A percentile compares a stretch with the other conserved stretches of the same genome.
Conservation (phyloP, 257 asterid genomes). For the Przewalskia tangutica region DNA sequence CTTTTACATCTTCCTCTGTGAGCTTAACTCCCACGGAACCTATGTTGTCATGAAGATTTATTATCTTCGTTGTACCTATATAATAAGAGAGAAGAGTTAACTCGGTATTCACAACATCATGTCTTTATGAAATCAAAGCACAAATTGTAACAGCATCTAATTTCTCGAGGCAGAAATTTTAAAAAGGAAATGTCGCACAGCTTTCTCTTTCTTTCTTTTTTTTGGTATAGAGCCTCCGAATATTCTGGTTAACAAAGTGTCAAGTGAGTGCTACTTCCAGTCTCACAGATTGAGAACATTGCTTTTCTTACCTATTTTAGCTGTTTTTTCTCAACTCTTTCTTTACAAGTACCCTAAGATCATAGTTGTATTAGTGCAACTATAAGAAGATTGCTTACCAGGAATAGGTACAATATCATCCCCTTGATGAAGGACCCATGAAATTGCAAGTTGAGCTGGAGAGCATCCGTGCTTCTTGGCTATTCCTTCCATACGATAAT, state of each 20-base stretch:
- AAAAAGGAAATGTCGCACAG: not conserved
- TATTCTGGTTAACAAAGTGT: not conserved
- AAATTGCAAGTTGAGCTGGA: constrained; percentile 55
- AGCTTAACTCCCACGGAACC: constrained; percentile 46
- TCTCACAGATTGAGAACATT: not conserved
- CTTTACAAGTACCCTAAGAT: not conserved
- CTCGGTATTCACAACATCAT: not conserved
- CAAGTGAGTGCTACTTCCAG: not conserved
- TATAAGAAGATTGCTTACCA: constrained; percentile 20
- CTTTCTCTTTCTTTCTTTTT: not conserved
- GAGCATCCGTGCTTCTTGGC: constrained; percentile 42
- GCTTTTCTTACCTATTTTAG: not conserved
- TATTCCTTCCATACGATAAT: constrained; percentile 31
- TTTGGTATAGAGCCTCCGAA: not conserved
- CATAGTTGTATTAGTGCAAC: not conserved
- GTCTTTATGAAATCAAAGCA: not conserved
- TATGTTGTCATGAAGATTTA: constrained; percentile 40
- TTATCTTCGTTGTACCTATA: constrained; percentile 56
- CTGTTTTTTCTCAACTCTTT: not conserved
- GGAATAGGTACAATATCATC: constrained; percentile 48
- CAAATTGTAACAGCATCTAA: not conserved
- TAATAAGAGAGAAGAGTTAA: not conserved
- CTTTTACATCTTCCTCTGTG: constrained; percentile 33
- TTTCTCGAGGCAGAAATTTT: not conserved
- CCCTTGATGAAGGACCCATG: constrained; percentile 59